These are phyloP conservation scores for Discostella stelligeroides DNA, from an alignment of 108 stramenopile genomes.

Conservation along the genomic window DNA sequence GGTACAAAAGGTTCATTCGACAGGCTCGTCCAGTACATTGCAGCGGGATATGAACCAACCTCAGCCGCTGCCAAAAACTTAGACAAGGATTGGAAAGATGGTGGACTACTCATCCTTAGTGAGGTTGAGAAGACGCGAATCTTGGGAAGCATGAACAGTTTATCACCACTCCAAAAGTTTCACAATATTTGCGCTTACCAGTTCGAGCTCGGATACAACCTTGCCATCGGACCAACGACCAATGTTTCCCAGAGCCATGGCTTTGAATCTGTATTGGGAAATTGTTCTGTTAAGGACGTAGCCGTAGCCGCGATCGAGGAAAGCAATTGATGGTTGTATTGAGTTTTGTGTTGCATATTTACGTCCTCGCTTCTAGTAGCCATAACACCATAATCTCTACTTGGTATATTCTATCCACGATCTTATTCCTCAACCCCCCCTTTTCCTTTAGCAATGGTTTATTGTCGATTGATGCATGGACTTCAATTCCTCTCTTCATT, in stretches of 20 bases:
- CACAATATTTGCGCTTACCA: conserved; percentile 1
- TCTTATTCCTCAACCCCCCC: too few relatives aligned
- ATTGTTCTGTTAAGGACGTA: too few relatives aligned
- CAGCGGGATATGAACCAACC: neutral
- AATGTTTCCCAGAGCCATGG: neutral
- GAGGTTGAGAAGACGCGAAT: neutral
- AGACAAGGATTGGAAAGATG: neutral
- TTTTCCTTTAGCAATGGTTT: too few relatives aligned
- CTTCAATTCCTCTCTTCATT: too few relatives aligned
- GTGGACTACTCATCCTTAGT: neutral
- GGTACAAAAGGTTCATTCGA: neutral
- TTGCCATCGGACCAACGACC: neutral
- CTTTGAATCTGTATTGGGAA: conserved; percentile 5
- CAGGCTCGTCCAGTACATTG: neutral
- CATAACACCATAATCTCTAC: too few relatives aligned
- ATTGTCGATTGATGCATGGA: too few relatives aligned
- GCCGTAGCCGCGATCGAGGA: too few relatives aligned
- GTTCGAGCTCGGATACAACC: neutral
- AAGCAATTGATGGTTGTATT: too few relatives aligned
- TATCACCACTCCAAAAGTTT: neutral
- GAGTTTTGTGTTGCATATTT: too few relatives aligned
- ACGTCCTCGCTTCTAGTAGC: too few relatives aligned
- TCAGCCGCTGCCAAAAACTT: neutral
- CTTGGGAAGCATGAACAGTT: neutral
- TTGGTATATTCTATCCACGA: too few relatives aligned